Evolutionary conservation across 441 rosid genomes (phyloP).

Genomic region (Pelargonium citronellum): DNA sequence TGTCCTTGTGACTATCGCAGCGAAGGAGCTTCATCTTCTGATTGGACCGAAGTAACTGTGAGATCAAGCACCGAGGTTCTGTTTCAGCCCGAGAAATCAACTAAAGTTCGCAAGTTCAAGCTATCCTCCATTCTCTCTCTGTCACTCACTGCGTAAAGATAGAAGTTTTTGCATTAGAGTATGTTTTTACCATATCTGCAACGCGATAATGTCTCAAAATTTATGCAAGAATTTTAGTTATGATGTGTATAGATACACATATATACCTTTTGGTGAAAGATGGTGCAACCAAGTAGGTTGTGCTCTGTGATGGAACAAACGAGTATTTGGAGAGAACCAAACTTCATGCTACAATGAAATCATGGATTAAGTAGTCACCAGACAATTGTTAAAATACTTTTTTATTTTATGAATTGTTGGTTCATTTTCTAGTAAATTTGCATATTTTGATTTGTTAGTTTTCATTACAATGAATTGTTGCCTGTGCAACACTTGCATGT

Average conservation of each 20-base stretch:
- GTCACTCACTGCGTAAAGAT: conserved; percentile 61
- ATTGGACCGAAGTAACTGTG: conserved; percentile 64
- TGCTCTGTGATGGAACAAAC: background rate
- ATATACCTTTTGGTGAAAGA: background rate
- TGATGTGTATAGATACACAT: background rate
- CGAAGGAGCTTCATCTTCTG: conserved; percentile 62
- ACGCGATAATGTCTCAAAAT: too few relatives aligned
- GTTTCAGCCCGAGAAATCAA: conserved; percentile 54
- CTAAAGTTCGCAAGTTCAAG: conserved; percentile 65
- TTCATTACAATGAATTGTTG: too few relatives aligned
- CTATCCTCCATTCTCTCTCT: conserved; percentile 62
- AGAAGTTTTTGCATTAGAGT: background rate
- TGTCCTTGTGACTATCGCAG: conserved; percentile 73
- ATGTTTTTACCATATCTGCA: too few relatives aligned
- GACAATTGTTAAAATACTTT: too few relatives aligned
- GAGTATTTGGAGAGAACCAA: background rate
- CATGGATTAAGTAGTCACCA: too few relatives aligned
- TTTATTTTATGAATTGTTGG: too few relatives aligned
- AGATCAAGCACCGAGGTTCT: conserved; percentile 74
- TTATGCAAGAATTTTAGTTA: too few relatives aligned
- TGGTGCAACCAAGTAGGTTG: background rate
- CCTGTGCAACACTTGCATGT: too few relatives aligned
- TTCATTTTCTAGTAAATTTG: too few relatives aligned
- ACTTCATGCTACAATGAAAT: background rate
- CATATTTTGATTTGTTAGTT: too few relatives aligned